Percentiles rank a stretch among this genome's conserved stretches.
Evolutionary conservation across 306 rosid genomes (phyloP).

Genomic region (Pyrus communis): DNA sequence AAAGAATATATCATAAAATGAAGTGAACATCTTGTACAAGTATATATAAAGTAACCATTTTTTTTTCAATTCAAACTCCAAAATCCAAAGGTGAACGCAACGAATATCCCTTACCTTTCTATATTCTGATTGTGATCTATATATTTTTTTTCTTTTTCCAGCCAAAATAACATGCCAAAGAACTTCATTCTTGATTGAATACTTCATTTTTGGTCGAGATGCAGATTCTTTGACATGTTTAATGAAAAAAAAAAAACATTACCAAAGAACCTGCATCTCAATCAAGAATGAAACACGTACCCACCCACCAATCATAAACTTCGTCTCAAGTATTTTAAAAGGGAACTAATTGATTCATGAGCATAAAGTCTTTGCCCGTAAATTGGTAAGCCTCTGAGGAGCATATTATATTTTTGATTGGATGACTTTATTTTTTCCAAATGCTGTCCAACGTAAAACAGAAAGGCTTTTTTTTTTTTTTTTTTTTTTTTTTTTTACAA

Average conservation of each 20-base stretch:
- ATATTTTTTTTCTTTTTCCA: not conserved
- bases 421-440: not conserved
- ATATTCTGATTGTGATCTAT: not conserved
- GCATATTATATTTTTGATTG: not conserved
- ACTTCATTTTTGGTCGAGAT: no score
- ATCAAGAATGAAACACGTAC: not conserved
- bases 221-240: no score
- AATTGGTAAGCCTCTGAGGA: not conserved
- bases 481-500: no score
- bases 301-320: not conserved
- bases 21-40: not conserved
- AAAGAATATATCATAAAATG: not conserved
- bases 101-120: not conserved
- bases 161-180: not conserved
- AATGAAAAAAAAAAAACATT: no score
- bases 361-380: not conserved
- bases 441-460: no score
- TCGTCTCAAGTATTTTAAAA: not conserved
- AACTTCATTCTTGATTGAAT: not conserved
- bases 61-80: not conserved
- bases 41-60: not conserved
- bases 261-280: not conserved
- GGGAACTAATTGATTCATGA: not conserved
- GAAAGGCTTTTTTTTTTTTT: no score
- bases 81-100: not conserved